Conservation (phyloP, 2,329 filamentous ascomycete genomes). For the Paecilomyces dactylethromorphus region DNA sequence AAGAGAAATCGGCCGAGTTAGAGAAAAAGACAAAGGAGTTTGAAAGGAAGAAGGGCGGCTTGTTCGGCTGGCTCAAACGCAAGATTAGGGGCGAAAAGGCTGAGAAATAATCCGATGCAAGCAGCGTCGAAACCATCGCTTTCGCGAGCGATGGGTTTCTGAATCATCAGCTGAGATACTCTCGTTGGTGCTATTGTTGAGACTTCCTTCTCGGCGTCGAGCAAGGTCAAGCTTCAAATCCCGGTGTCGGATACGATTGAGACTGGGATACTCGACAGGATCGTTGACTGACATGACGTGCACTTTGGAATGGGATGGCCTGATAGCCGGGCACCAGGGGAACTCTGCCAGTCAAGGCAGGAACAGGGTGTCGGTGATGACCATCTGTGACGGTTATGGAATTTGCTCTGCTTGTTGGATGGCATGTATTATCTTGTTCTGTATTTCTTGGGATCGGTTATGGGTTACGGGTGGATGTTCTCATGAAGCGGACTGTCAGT, state of each 20-base stretch:
- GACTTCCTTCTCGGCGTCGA: neutral
- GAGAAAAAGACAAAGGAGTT: constrained; percentile 1
- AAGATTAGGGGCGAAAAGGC: constrained; percentile 9
- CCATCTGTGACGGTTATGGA: neutral
- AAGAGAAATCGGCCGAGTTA: neutral
- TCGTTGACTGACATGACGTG: neutral
- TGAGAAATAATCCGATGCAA: neutral
- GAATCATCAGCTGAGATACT: no score
- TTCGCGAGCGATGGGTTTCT: neutral
- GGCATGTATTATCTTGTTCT: neutral
- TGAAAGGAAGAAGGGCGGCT: constrained; percentile 5
- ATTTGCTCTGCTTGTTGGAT: neutral
- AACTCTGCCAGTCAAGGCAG: neutral
- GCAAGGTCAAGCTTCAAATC: neutral
- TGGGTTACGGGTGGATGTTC: neutral
- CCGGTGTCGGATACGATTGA: neutral
- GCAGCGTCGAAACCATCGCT: neutral
- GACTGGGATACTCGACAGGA: neutral
- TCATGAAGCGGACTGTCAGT: neutral
- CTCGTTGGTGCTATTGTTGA: neutral
- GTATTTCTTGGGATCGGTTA: neutral
- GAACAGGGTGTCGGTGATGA: neutral
- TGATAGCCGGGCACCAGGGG: neutral
- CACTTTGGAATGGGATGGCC: neutral
- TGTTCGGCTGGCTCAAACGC: constrained; percentile 8